Evolutionary conservation across 2,329 filamentous ascomycete genomes (phyloP), one percentile per base, ranked within the genome.

Genomic region (Xylariaceae sp.): DNA sequence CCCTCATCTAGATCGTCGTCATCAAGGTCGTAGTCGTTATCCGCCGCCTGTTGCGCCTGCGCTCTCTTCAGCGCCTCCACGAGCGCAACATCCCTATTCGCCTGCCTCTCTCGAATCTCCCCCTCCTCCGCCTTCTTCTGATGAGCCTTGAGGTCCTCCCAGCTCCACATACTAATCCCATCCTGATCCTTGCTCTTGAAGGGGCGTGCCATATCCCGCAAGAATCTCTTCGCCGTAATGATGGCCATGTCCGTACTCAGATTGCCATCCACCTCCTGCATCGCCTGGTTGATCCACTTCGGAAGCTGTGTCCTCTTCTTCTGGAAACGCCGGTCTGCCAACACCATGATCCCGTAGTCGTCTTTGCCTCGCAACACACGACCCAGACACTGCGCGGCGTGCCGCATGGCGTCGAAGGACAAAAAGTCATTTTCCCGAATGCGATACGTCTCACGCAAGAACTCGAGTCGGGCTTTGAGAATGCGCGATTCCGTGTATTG

Each of bases 321-420:
- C 68, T 90, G 87, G 71, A 97, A 99, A 16, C 94, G 84, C 40
- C 90, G 86, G 69, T 99, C 94, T 2, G 95, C 94, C 28, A 99
- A 79, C 5, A 99, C 93, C 94, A 99, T 99, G 76, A 99, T 90
- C n/a, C 94, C 94, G 70, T 99, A 99, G 71, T 99, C 94, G 67
- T 99, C 95, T 70, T 99, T 99, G 19, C 94, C 94, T 63, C 94
- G 82, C 56, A 99, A 76, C 41, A 99, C 94, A 67, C 94, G 92
- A 13, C 94, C 95, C 1, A 99, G 77, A 66, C 94, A 99, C 68
- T 99, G 94, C 1, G 94, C 93, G 13, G 94, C 94, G 68, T 99
- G 94, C n/a, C 94, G 86, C 93, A 99, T 99, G 18, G 94, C 94
- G 67, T 99, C 94, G 77, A 99, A 99, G 17, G 94, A 97, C 10